A percentile compares a stretch with the other conserved stretches of the same genome.
phyloP scores from a whole-genome alignment of 106 monocot species.

The Dendrobium officinale region DNA sequence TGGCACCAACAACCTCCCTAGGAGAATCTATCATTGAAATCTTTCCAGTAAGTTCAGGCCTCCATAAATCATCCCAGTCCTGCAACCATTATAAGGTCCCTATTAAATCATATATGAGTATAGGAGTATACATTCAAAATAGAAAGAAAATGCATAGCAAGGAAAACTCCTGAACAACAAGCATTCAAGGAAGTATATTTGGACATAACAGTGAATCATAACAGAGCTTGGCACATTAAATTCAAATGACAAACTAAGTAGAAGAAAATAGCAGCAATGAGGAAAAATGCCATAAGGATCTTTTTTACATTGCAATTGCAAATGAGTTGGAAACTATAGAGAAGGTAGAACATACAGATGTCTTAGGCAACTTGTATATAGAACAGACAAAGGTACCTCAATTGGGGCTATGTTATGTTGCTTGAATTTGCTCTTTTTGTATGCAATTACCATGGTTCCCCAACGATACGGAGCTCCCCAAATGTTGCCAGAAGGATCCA shows the following conservation, averaged over 20 bases:
- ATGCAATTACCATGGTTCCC: slow-evolving; percentile 92
- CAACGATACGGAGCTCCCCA: slow-evolving; percentile 93
- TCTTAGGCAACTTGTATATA: neutral
- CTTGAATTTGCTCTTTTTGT: slow-evolving; percentile 78
- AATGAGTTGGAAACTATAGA: too few relatives aligned
- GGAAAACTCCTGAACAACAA: too few relatives aligned
- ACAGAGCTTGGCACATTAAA: too few relatives aligned
- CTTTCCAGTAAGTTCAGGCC: slow-evolving; percentile 79
- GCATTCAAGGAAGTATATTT: too few relatives aligned
- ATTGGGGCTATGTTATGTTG: slow-evolving; percentile 69
- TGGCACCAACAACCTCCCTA: slow-evolving; percentile 79
- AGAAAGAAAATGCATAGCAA: too few relatives aligned
- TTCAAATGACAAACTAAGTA: too few relatives aligned
- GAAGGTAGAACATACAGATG: too few relatives aligned
- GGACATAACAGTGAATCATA: too few relatives aligned
- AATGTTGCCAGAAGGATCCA: slow-evolving; percentile 60
- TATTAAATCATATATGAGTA: neutral
- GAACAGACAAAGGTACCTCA: slow-evolving; percentile 31
- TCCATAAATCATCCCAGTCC: slow-evolving; percentile 97
- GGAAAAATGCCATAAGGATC: too few relatives aligned
- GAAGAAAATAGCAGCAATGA: too few relatives aligned
- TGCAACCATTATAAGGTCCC: slow-evolving; percentile 14
- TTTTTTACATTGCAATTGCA: too few relatives aligned
- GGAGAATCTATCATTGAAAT: slow-evolving; percentile 96
- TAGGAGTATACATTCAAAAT: too few relatives aligned